Base-by-base conservation (phyloP, 2,329 filamentous ascomycete species). In the Cladosporium oxysporum region DNA sequence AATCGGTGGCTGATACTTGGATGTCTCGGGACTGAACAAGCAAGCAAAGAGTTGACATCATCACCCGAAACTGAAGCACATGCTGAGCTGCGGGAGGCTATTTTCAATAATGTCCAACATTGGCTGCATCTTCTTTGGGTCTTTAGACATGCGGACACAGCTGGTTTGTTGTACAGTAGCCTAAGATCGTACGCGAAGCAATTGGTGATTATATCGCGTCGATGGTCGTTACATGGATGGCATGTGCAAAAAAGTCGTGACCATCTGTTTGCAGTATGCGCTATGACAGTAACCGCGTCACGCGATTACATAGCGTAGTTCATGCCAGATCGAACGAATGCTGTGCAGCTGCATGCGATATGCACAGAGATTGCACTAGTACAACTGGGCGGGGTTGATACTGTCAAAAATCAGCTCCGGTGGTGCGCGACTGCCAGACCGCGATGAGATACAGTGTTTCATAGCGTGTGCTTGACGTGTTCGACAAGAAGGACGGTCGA, bases 281-380 rank as follows among this genome's bases (percentile, higher is more conserved):
- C 31, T n/a, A 33, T 33, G 52, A 55, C 52, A 33, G 29, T 21
- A 33, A 31, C 18, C 52, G 52, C 41, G 52, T 21, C 52, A 31
- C 21, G 29, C 41, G 41, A 47, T 21, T 21, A 12, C 26, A 55
- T 55, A 33, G 29, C 52, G 29, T 16, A 29, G 52, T 33, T 21
- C 52, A 55, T 33, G 52, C 52, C 26, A 55, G 52, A 55, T 55
- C 29, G 16, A 31, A 21, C 52, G n/a, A n/a, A 55, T 33, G 52
- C 52, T 55, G 52, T 33, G 52, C 52, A 55, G 52, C 28, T 55
- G 52, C 52, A 55, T 55, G 11, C 52, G n/a, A 47, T 21, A 55
- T 31, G 52, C 28, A 53, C 26, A 28, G 23, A 31, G 18, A 28
- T 53, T 53, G 50, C 50, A 55, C 41, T 47, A 47, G 41, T 47